Percentiles rank a stretch among this genome's conserved stretches.
These are phyloP conservation scores for Hymenoscyphus linearis DNA, from an alignment of 2,329 filamentous ascomycete species.

Conservation along the genomic window DNA sequence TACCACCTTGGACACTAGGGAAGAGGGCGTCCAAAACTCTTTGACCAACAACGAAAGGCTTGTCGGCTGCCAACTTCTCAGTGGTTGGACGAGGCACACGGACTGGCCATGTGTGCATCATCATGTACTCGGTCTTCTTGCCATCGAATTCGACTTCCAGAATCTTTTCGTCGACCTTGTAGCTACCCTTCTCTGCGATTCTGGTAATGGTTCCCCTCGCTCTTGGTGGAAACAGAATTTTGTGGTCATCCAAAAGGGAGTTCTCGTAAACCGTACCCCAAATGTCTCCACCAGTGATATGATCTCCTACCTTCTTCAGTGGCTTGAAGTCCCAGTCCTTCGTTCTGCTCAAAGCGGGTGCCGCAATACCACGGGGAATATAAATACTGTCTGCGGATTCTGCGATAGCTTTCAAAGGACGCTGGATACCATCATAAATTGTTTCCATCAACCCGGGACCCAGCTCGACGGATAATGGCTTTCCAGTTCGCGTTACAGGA, in stretches of 20 bases:
- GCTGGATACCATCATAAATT: conserved; percentile 98
- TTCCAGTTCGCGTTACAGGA: conserved; percentile 83
- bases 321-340: conserved; percentile 98
- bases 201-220: conserved; percentile 88
- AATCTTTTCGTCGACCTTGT: conserved; percentile 90
- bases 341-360: conserved; percentile 80
- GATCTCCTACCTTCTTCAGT: conserved; percentile 87
- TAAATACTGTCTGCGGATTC: conserved; percentile 82
- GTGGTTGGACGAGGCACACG: conserved; percentile 88
- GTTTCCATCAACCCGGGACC: conserved; percentile 97
- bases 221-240: conserved; percentile 84
- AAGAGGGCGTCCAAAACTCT: conserved; percentile 94
- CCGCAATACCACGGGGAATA: conserved; percentile 88
- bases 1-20: conserved; percentile 93
- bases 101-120: conserved; percentile 99
- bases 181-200: conserved; percentile 83
- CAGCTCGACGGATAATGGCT: conserved; percentile 95
- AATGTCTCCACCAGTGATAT: conserved; percentile 92
- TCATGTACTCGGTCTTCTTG: conserved; percentile 86
- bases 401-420: conserved; percentile 82
- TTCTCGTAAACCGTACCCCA: conserved; percentile 96
- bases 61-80: conserved; percentile 84
- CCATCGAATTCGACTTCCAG: conserved; percentile 96
- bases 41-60: conserved; percentile 94
- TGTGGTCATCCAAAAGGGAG: conserved; percentile 88